Evolutionary conservation across 257 asterid genomes (phyloP), one percentile per base, ranked within the genome.

Genomic region (Cruciata laevipes): DNA sequence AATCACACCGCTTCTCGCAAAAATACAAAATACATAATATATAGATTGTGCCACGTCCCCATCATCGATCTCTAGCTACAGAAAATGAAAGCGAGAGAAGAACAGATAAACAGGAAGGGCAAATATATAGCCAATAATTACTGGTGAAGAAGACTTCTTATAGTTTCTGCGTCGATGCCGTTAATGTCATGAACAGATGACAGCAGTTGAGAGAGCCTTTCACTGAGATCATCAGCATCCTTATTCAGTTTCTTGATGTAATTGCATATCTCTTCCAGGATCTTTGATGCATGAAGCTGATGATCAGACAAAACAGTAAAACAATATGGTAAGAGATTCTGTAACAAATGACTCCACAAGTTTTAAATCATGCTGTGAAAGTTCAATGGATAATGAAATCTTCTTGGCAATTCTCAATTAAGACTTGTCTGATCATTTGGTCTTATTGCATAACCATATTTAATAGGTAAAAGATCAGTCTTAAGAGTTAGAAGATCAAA

Each of bases 221-320:
- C 83, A 73, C 88, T 83, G n/a, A 86, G 70, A 72, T 76, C 80
- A 74, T 86, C 95, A 73, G 84, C 87, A 69, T 89, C 91, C 65
- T 70, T 84, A 24, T 86, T 83, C 82, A 89, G 81, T 61, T 73
- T 81, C 83, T 77, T 76, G 27, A 89, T 82, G 78, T 84, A 83
- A 20, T 73, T 80, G 76, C 96, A 83, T 35, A 85, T 69, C 66
- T 79, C 86, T 65, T 84, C 75, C 77, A 86, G 53, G 3, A 79
- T 53, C 75, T 81, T 76, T 66, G 87, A 61, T 77, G 84, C 77
- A 56, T 73, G 18, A 63, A 65, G 80, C 95, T 87, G 65, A 42
- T 87, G 65, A 42, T 11, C 16, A 16, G 10, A n/a, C 35, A 61
- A 53, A 20, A 40, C 51, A 42, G 12, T 12, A 42, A 42, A 20